Base-by-base conservation (phyloP, 345 rosid genomes). In the Eucalyptus regnans region DNA sequence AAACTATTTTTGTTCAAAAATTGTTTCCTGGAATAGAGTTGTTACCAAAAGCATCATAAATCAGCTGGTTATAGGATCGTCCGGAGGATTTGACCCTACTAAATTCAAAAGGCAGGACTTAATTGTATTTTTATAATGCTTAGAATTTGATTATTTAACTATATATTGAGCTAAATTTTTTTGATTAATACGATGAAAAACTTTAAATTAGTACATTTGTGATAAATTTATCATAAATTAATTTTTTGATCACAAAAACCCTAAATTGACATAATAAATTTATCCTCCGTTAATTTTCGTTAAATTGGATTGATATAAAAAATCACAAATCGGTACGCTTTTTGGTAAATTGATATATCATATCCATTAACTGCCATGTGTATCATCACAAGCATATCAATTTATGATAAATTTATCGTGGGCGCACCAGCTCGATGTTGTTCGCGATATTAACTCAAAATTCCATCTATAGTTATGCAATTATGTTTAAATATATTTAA, bases 271-370 rank as follows among this genome's bases (percentile, higher is more conserved):
- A 52, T 18, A 52, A 1, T 52, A 3, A 52, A 4, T 52, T 52
- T 52, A 52, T 18, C 4, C 0, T 7, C 0, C 0, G 0, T 52
- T 52, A 52, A 7, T 18, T 52, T 18, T 52, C 1, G 1, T 1
- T 52, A 52, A 52, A 52, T 52, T 18, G 1, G 1, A 52, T 0
- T 1, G 9, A 52, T 18, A 52, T 52, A 51, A 0, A 50, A 51
- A 51, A 51, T 3, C 9, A 18, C 1, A 52, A 52, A 52, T 52
- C 0, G 2, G 6, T 49, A 49, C 1, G 0, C 1, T 50, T 50
- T 50, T 50, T 13, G 13, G 13, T 50, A 13, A 13, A 50, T 2
- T 13, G 16, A 50, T 50, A 52, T 52, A 52, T 18, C 0, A 20
- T 52, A 52, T 2, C 41, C 41, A 37, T 37, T 37, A 37, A 37